Conservation (phyloP, 768 basidiomycete genomes). For the Kwoniella dejecticola region DNA sequence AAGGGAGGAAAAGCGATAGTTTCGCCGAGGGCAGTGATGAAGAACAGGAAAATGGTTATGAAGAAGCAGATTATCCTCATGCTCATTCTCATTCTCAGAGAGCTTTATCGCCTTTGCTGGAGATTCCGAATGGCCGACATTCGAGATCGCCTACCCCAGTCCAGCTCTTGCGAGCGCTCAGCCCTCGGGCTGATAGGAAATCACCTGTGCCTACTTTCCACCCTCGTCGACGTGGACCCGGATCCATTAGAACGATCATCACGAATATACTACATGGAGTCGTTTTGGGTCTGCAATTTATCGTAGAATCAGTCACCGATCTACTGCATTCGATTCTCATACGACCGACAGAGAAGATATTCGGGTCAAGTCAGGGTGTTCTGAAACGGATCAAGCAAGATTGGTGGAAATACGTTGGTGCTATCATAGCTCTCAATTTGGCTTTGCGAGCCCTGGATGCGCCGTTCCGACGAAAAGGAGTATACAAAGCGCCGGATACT, state of each 20-base stretch:
- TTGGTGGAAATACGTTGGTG: constrained; percentile 46
- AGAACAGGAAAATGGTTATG: constrained; percentile 15
- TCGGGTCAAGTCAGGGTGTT: constrained; percentile 21
- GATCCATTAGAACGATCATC: constrained; percentile 30
- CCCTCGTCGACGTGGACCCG: constrained; percentile 32
- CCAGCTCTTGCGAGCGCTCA: constrained; percentile 34
- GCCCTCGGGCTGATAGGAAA: constrained; percentile 28
- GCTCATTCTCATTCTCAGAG: constrained; percentile 6
- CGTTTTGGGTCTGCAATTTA: constrained; percentile 29
- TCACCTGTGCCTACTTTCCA: constrained; percentile 35
- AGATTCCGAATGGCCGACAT: constrained; percentile 10
- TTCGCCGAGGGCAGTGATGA: constrained; percentile 18
- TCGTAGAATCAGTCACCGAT: constrained; percentile 26
- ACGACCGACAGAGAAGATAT: constrained; percentile 7
- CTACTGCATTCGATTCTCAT: constrained; percentile 18
- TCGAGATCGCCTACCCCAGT: constrained; percentile 42
- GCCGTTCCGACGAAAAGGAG: constrained; percentile 15
- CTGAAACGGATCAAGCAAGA: constrained; percentile 22
- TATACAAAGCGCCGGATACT: constrained; percentile 22
- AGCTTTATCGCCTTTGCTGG: constrained; percentile 3
- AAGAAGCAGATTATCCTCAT: too few species aligned
- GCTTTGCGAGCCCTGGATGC: constrained; percentile 29
- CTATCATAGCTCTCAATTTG: constrained; percentile 33
- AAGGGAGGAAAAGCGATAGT: constrained; percentile 21
- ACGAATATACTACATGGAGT: constrained; percentile 46